Evolutionary conservation across 441 rosid species (phyloP).

Genomic region (Croton setiger): DNA sequence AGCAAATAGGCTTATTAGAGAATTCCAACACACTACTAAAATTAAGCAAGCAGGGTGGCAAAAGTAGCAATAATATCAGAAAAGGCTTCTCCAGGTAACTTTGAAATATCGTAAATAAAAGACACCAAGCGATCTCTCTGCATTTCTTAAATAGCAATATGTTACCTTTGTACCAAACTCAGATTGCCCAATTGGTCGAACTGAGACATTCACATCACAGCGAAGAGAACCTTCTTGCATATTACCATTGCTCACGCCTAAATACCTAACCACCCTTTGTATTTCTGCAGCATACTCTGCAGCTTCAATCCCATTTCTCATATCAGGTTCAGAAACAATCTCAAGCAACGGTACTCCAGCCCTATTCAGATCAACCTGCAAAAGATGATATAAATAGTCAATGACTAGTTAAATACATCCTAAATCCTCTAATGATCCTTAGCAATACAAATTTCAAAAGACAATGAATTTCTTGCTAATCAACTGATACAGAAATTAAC

Average conservation of each 20-base stretch:
- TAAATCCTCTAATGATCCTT: background rate
- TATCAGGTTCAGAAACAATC: constrained; percentile 96
- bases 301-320: constrained; percentile 88
- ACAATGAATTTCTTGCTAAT: background rate
- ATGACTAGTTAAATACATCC: constrained; percentile 7
- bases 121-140: constrained; percentile 13
- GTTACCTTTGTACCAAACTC: constrained; percentile 91
- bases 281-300: constrained; percentile 86
- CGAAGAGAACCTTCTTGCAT: constrained; percentile 98
- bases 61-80: background rate
- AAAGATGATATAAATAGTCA: constrained; percentile 19
- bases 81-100: background rate
- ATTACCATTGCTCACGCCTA: constrained; percentile 89
- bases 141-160: background rate
- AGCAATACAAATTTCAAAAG: background rate
- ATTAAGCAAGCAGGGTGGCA: background rate
- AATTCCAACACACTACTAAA: background rate
- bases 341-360: constrained; percentile 98
- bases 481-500: background rate
- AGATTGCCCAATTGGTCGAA: constrained; percentile 72
- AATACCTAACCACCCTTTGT: constrained; percentile 81
- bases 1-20: background rate
- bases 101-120: constrained; percentile 7
- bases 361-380: constrained; percentile 91
- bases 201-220: constrained; percentile 86